A percentile compares a stretch with the other conserved stretches of the same genome.
Evolutionary conservation across 2,329 filamentous ascomycete species (phyloP).

Genomic region (Penicillium sp.): DNA sequence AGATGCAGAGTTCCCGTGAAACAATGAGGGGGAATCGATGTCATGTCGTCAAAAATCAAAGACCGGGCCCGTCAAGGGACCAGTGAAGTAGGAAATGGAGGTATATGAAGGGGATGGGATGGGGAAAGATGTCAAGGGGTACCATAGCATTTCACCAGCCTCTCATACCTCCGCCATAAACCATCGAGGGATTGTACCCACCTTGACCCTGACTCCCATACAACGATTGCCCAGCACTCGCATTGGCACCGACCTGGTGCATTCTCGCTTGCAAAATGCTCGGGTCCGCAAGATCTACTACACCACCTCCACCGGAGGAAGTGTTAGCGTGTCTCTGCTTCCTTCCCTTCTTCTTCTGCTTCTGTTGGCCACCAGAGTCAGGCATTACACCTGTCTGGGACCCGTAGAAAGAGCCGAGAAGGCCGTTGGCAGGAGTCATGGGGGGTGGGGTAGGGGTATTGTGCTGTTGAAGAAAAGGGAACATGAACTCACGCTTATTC

Average conservation of each 20-base stretch:
- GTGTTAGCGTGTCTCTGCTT: conserved; percentile 99
- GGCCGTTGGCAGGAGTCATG: conserved; percentile 89
- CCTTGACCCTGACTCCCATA: conserved; percentile 86
- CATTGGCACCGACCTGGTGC: conserved; percentile 82
- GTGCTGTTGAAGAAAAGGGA: conserved; percentile 88
- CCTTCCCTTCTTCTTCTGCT: conserved; percentile 99
- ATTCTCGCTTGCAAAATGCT: conserved; percentile 98
- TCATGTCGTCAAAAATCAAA: conserved; percentile 33
- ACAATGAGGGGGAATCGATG: conserved; percentile 30
- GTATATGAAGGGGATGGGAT: conserved; percentile 24
- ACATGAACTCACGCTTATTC: conserved; percentile 98
- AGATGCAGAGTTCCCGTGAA: conserved; percentile 24
- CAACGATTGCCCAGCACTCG: conserved; percentile 75
- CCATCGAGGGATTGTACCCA: conserved; percentile 85
- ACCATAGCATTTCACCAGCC: conserved; percentile 60
- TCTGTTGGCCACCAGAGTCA: conserved; percentile 76
- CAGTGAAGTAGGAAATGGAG: conserved; percentile 20
- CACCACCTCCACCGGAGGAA: conserved; percentile 99
- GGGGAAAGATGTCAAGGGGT: conserved; percentile 22
- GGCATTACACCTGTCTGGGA: conserved; percentile 81
- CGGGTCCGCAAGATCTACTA: conserved; percentile 99
- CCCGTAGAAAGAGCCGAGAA: conserved; percentile 90
- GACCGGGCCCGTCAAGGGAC: conserved; percentile 22
- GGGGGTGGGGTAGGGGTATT: conserved; percentile 82
- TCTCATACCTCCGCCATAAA: conserved; percentile 71